Evolutionary conservation across 1,139 yeast species (phyloP).

Genomic region (Sugiyamaella neomexicana): DNA sequence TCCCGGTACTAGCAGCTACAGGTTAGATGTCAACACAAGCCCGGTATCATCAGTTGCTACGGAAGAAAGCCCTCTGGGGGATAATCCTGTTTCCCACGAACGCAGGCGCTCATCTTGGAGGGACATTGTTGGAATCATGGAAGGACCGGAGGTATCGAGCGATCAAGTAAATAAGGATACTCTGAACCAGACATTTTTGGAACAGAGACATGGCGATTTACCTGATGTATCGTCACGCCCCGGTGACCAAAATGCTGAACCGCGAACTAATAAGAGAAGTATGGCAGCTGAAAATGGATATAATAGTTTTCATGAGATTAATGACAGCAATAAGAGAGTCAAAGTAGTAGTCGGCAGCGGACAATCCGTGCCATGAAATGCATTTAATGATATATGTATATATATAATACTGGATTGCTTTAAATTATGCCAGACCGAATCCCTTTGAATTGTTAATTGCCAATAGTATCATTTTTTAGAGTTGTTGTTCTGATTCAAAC

Average conservation of each 20-base stretch:
- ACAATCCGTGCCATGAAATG: not conserved
- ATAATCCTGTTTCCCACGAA: not conserved
- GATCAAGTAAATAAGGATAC: not conserved
- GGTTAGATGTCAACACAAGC: not conserved
- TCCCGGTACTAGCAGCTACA: not conserved
- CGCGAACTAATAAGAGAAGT: not conserved
- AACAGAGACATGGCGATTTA: not conserved
- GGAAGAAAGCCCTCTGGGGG: not conserved
- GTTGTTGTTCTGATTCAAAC: slow-evolving; percentile 24
- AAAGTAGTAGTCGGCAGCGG: not conserved
- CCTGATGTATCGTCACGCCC: not conserved
- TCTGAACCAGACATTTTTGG: not conserved
- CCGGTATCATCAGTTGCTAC: not conserved
- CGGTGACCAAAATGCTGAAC: not conserved
- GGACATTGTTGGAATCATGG: slow-evolving; percentile 16
- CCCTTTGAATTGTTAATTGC: slow-evolving; percentile 36
- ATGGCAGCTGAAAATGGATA: not conserved
- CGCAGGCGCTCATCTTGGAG: slow-evolving; percentile 17
- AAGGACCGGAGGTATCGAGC: not conserved
- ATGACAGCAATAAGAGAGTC: not conserved
- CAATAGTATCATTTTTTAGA: slow-evolving; percentile 27
- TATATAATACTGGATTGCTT: not conserved
- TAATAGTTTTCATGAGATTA: not conserved
- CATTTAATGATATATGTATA: not conserved
- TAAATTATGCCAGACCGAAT: slow-evolving; percentile 32